Conservation (phyloP, 257 asterid genomes). For the Nicotiana knightiana region DNA sequence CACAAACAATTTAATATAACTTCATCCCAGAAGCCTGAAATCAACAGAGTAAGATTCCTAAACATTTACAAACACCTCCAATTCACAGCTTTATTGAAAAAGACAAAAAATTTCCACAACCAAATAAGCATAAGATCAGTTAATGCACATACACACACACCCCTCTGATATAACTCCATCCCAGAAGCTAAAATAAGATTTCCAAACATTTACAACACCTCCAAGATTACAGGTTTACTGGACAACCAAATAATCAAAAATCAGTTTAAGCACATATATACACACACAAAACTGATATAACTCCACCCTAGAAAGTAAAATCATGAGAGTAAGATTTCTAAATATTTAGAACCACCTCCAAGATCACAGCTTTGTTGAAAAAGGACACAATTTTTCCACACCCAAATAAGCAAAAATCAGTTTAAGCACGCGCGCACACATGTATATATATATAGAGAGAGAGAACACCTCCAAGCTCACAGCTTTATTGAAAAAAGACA, state of each 20-base stretch:
- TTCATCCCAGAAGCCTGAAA: background rate
- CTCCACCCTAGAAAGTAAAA: no score
- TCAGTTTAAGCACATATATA: background rate
- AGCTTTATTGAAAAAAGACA: background rate
- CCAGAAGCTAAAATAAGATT: background rate
- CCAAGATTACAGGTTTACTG: background rate
- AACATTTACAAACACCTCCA: background rate
- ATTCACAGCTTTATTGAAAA: constrained; percentile 5
- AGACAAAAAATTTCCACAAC: background rate
- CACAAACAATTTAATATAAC: background rate
- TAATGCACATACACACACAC: background rate
- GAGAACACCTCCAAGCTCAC: background rate
- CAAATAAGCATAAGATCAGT: background rate
- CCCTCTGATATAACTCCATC: background rate
- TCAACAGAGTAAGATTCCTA: background rate
- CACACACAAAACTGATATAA: no score
- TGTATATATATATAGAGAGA: no score
- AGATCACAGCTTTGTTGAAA: background rate
- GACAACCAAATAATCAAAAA: background rate
- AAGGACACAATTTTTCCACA: background rate
- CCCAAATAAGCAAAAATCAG: background rate
- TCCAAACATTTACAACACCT: no score
- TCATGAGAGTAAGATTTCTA: no score
- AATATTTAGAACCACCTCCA: background rate
- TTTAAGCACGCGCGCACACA: background rate